These are phyloP conservation scores for Hemisphaericaspora lyxosophila DNA, from an alignment of 1,139 yeast genomes.

Conservation along the genomic window DNA sequence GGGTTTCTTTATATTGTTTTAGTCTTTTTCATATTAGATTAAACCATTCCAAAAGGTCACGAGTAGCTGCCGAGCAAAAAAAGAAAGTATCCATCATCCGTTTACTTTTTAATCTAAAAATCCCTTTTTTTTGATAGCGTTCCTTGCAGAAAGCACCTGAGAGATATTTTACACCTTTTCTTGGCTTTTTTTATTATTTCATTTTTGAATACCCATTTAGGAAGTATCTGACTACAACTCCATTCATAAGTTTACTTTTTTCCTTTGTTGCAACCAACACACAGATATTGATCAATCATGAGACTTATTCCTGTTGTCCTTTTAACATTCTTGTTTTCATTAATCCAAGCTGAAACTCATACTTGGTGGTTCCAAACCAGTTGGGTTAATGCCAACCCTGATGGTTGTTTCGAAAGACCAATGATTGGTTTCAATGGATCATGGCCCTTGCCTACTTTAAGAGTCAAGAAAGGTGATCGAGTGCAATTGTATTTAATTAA, in stretches of 20 bases:
- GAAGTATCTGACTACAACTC: not conserved
- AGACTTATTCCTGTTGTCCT: slow-evolving; percentile 6
- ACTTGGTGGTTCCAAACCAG: slow-evolving; percentile 52
- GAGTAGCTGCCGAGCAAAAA: too few relatives aligned
- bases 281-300: slow-evolving; percentile 4
- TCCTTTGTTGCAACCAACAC: not conserved
- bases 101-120: too few relatives aligned
- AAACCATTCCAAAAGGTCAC: too few relatives aligned
- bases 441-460: slow-evolving; percentile 74
- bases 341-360: slow-evolving; percentile 45
- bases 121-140: not conserved
- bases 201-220: not conserved
- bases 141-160: not conserved
- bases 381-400: slow-evolving; percentile 65
- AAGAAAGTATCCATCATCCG: too few relatives aligned
- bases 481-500: slow-evolving; percentile 59
- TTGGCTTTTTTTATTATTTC: not conserved
- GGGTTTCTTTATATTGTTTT: slow-evolving; percentile 3
- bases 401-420: slow-evolving; percentile 48
- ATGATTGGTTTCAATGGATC: slow-evolving; percentile 67
- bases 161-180: not conserved
- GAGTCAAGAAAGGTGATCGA: slow-evolving; percentile 62
- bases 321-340: slow-evolving; percentile 9
- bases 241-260: not conserved
- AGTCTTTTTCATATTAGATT: not conserved